phyloP scores from a whole-genome alignment of 129 eudicot species.

The Saposhnikovia divaricata region DNA sequence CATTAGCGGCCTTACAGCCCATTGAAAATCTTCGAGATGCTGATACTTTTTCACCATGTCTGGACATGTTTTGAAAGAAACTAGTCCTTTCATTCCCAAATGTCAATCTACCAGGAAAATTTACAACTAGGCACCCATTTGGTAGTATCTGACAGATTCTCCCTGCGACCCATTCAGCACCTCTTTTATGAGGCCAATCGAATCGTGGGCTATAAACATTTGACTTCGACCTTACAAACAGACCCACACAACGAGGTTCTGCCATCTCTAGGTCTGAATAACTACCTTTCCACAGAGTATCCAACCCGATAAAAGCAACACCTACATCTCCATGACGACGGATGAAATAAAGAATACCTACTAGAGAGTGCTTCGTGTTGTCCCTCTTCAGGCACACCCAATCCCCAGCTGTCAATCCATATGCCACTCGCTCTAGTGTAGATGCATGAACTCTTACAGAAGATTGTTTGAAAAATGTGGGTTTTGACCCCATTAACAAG shows the following conservation, averaged over 20 bases:
- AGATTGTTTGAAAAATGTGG: too few relatives aligned
- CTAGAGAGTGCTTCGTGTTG: slow-evolving; percentile 59
- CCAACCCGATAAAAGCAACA: slow-evolving; percentile 57
- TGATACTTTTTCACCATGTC: slow-evolving; percentile 60
- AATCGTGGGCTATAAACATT: slow-evolving; percentile 71
- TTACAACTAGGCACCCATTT: slow-evolving; percentile 70
- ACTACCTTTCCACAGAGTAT: slow-evolving; percentile 57
- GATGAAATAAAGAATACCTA: slow-evolving; percentile 69
- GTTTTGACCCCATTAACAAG: too few relatives aligned
- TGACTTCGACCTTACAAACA: slow-evolving; percentile 68
- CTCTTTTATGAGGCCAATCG: slow-evolving; percentile 68
- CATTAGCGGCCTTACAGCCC: slow-evolving; percentile 92
- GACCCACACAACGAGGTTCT: slow-evolving; percentile 57
- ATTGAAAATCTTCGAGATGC: slow-evolving; percentile 90
- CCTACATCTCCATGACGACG: slow-evolving; percentile 59
- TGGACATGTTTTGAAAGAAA: slow-evolving; percentile 50
- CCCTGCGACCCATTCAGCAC: slow-evolving; percentile 66
- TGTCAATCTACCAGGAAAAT: slow-evolving; percentile 54
- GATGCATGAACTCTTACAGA: slow-evolving; percentile 64
- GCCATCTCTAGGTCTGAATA: slow-evolving; percentile 75
- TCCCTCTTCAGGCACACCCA: slow-evolving; percentile 76
- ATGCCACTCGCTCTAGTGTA: slow-evolving; percentile 73
- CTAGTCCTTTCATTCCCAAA: slow-evolving; percentile 33
- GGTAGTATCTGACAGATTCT: slow-evolving; percentile 58
- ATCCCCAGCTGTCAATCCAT: slow-evolving; percentile 72